phyloP scores from a whole-genome alignment of 371 early-diverging fungal genomes.

The Mycotypha africana region DNA sequence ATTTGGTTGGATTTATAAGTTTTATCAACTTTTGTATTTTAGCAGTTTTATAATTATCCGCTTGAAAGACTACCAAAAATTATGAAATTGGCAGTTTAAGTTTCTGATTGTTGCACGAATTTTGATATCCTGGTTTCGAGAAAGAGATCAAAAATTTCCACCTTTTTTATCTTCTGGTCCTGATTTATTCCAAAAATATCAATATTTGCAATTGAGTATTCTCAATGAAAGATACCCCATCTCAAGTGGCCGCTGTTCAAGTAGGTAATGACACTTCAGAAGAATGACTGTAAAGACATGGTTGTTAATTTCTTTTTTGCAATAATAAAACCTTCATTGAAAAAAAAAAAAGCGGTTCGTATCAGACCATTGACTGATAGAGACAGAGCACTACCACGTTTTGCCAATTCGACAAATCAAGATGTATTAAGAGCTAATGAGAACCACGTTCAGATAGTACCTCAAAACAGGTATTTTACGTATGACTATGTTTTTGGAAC shows the following conservation, averaged over 20 bases:
- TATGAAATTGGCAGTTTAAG: too few relatives aligned
- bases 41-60: too few relatives aligned
- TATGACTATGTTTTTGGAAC: constrained; percentile 35
- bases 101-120: too few relatives aligned
- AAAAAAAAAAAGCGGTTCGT: constrained; percentile 16
- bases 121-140: too few relatives aligned
- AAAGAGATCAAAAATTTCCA: too few relatives aligned
- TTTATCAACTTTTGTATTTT: too few relatives aligned
- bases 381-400: constrained; percentile 28
- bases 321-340: not conserved
- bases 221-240: constrained; percentile 27
- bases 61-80: too few relatives aligned
- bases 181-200: too few relatives aligned
- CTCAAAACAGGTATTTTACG: constrained; percentile 26
- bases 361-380: constrained; percentile 26
- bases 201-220: too few relatives aligned
- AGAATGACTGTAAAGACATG: not conserved
- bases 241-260: too few relatives aligned
- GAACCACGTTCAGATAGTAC: constrained; percentile 23
- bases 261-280: not conserved
- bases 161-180: too few relatives aligned
- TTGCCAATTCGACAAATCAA: constrained; percentile 26
- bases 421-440: constrained; percentile 21
- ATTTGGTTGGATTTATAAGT: too few relatives aligned
- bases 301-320: not conserved